Evolutionary conservation across 495 filamentous ascomycete species (phyloP), one percentile per base, ranked within the genome.

Genomic region (Collariella sp.): DNA sequence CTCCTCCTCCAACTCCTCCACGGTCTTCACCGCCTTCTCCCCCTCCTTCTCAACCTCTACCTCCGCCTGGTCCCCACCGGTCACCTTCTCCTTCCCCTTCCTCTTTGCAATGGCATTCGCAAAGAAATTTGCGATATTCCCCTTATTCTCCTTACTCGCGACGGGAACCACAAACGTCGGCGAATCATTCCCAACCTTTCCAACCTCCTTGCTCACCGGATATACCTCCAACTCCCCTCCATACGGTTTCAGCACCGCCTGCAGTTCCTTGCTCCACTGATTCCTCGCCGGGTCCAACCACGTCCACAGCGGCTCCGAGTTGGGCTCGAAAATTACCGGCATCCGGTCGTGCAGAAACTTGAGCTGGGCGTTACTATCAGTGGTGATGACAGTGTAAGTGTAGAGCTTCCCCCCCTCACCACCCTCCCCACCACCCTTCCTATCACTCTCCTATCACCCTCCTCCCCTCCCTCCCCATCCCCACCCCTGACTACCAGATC

Each of bases 111-210:
- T n/a, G n/a, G n/a, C n/a, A n/a, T 70, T 79, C 50, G 76, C 78
- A 61, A 98, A 98, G 72, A 94, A 96, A 64, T 94, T 95, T 13
- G 85, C 87, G 66, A 98, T 96, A 55, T 89, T 94, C 36, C 73
- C 80, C 72, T 94, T 96, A 62, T 95, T 95, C 62, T 90, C 87
- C 46, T 78, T 83, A 67, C 85, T 89, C 59, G 83, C 76, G 40
- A 96, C 70, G 0, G 90, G 90, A 2, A 95, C 73, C 36, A 97
- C 79, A 64, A 97, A 96, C 2, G 73, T 76, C 0, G 85, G 82
- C 16, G 84, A 88, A 64, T 95, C 87, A 57, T 95, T 95, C n/a
- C 91, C 90, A 2, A 95, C 93, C 71, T 96, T 96, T 0, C 90
- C 90, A 0, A 98, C 93, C 12, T 93, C 91, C 65, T 87, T 88